Conservation (phyloP, 352 stramenopile species). For the Phytophthora colocasiae region DNA sequence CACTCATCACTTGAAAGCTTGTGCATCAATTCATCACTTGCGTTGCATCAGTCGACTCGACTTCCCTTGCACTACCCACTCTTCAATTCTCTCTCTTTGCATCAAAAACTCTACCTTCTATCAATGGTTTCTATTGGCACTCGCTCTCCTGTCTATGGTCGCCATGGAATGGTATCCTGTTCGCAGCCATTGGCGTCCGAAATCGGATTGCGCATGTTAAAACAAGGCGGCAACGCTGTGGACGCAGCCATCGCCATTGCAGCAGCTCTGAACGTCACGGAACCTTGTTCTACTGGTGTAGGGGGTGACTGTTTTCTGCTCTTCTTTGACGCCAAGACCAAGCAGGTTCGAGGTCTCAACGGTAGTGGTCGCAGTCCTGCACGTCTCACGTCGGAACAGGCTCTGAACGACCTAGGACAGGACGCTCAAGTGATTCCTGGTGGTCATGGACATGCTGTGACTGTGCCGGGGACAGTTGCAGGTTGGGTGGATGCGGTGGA, state of each 20-base stretch:
- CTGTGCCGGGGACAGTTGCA: slow-evolving; percentile 92
- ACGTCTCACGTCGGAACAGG: slow-evolving; percentile 84
- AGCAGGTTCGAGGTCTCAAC: slow-evolving; percentile 91
- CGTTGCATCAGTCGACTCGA: neutral
- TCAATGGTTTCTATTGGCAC: slow-evolving; percentile 61
- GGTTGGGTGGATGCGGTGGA: slow-evolving; percentile 93
- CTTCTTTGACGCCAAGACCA: slow-evolving; percentile 91
- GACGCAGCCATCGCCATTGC: slow-evolving; percentile 87
- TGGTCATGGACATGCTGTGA: slow-evolving; percentile 74
- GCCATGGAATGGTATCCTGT: slow-evolving; percentile 92
- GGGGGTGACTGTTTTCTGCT: slow-evolving; percentile 96
- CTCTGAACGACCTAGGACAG: slow-evolving; percentile 46
- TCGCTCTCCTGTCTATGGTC: slow-evolving; percentile 90
- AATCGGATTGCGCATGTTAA: slow-evolving; percentile 92
- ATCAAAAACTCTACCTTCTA: neutral
- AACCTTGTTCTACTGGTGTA: slow-evolving; percentile 83
- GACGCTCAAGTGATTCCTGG: slow-evolving; percentile 48
- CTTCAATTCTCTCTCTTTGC: slow-evolving; percentile 5
- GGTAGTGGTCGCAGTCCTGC: slow-evolving; percentile 90
- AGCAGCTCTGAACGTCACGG: slow-evolving; percentile 65
- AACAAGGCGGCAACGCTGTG: slow-evolving; percentile 93
- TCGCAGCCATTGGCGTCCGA: slow-evolving; percentile 95
- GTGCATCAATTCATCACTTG: neutral
- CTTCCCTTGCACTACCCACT: slow-evolving; percentile 6
- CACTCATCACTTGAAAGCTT: too few species aligned